Base-by-base conservation (phyloP, 2,329 filamentous ascomycete genomes). In the Akanthomyces dipterigenus region DNA sequence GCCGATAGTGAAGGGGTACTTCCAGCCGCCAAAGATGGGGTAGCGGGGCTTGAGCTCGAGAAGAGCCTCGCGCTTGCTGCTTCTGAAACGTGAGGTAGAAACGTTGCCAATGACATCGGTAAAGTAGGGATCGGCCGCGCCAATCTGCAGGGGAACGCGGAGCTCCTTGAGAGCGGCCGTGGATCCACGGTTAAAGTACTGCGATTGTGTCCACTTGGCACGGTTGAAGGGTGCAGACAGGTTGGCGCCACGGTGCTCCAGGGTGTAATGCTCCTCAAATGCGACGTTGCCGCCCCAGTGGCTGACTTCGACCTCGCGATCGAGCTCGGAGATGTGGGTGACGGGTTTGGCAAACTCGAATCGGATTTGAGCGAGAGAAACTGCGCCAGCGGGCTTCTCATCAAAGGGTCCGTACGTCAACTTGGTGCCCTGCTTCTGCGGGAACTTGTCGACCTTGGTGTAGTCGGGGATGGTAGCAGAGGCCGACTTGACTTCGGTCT, bases 201-300 rank as follows among this genome's bases (percentile, higher is more conserved):
- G 81, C 63, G 83, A 76, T 69, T 88, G 82, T 43, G 88, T 85
- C 87, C 88, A 95, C 70, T 89, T 85, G 65, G 91, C 87, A 38
- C 90, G 85, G 69, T 85, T 88, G 77, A 95, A 93, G 40, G 88
- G 85, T 62, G 81, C 80, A 38, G 84, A 82, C 55, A 93, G 80
- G 73, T 89, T 88, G 55, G 95, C 96, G 65, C 89, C 95, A 65
- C 89, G 86, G 80, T 99, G 93, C 69, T 85, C 85, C 67, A 98
- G 82, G 75, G 88, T 91, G 77, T 96, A 97, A 62, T 91, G 86
- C 78, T 99, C 95, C 77, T 99, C 95, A 55, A 93, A 91, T 1
- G 95, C 95, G 59, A 98, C 77, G 72, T 99, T 99, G 64, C 95
- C 95, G 67, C 95, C 95, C 95, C 95, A 99, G 76, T 98, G 95